Conservation (phyloP, 176 grass and related monocot genomes). For the Zoysia pacifica region DNA sequence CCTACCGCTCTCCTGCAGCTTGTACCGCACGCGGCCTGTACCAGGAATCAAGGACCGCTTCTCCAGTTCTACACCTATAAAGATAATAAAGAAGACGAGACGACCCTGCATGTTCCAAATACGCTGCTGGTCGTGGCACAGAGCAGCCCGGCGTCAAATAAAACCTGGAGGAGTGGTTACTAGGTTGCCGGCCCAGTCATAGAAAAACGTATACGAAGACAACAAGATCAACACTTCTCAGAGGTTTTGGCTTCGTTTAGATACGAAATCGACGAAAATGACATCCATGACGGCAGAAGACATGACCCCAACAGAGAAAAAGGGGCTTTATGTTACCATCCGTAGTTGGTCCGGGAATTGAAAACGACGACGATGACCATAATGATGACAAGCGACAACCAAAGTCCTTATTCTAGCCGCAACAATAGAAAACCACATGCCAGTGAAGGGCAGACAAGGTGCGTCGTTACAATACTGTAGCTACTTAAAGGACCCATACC, state of each 20-base stretch:
- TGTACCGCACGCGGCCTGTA: too few species aligned
- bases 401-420: not conserved
- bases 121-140: too few species aligned
- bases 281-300: not conserved
- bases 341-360: not conserved
- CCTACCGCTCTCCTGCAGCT: too few species aligned
- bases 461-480: too few species aligned
- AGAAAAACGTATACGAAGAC: not conserved
- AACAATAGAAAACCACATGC: constrained; percentile 2
- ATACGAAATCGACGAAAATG: not conserved
- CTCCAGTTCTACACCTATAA: too few species aligned
- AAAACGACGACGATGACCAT: not conserved
- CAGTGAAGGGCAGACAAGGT: not conserved
- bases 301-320: not conserved
- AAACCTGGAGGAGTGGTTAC: too few species aligned
- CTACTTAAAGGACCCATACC: not conserved
- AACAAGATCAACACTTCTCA: not conserved
- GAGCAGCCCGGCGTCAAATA: too few species aligned
- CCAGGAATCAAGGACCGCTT: too few species aligned
- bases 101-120: too few species aligned
- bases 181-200: not conserved
- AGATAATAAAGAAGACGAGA: too few species aligned
- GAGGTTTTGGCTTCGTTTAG: not conserved
- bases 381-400: not conserved
- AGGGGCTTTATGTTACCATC: not conserved